Percentiles rank a stretch among this genome's conserved stretches.
These are phyloP conservation scores for Echinosophora koreensis DNA, from an alignment of 306 rosid species.

Conservation along the genomic window DNA sequence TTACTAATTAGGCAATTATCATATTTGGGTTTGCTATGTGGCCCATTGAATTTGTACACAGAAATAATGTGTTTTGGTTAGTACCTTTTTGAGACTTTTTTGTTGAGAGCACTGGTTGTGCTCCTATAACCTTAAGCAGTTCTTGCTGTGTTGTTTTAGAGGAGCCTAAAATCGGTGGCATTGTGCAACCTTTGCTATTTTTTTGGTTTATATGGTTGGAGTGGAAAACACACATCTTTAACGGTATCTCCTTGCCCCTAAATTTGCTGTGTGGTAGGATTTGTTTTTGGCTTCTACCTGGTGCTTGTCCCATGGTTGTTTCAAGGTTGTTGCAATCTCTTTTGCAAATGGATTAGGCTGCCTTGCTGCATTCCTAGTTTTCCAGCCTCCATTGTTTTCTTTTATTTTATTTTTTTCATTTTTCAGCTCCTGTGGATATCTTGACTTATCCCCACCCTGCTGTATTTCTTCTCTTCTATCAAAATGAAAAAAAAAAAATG, in stretches of 20 bases:
- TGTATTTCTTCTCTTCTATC: neutral
- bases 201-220: neutral
- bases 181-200: neutral
- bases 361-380: neutral
- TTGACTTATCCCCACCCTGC: neutral
- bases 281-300: neutral
- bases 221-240: neutral
- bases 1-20: neutral
- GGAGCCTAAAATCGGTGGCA: neutral
- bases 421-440: neutral
- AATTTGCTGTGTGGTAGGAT: neutral
- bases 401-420: neutral
- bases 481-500: neutral
- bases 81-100: neutral
- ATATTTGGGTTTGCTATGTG: neutral
- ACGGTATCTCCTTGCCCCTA: no score
- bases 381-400: slow-evolving; percentile 2
- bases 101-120: neutral
- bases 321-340: neutral
- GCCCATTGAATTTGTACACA: neutral
- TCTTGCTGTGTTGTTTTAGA: neutral
- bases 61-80: neutral
- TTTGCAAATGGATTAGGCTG: neutral
- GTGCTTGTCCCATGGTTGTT: neutral
- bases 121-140: neutral